phyloP scores from a whole-genome alignment of 2,329 filamentous ascomycete species.

The Ophiostoma perfectum region DNA sequence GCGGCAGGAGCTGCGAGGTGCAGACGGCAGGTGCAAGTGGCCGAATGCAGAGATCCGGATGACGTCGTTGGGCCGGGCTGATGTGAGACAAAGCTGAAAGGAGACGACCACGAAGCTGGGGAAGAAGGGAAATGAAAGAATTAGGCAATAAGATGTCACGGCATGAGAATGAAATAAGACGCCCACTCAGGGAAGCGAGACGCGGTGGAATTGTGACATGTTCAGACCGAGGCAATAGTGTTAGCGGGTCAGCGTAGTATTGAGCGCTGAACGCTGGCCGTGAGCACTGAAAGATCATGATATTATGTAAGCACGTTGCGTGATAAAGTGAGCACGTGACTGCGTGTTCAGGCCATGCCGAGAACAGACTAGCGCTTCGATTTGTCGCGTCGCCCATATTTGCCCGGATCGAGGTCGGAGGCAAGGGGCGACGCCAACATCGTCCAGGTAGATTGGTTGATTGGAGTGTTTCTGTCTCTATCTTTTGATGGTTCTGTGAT shows the following conservation, averaged over 20 bases:
- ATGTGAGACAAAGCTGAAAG: no score
- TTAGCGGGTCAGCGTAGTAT: no score
- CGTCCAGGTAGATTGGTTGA: background rate
- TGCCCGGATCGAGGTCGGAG: background rate
- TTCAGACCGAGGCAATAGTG: no score
- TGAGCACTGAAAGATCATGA: no score
- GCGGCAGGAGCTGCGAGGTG: background rate
- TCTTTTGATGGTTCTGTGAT: background rate
- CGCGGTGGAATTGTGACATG: no score
- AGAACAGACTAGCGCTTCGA: constrained; percentile 17
- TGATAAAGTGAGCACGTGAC: background rate
- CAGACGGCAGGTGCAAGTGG: background rate
- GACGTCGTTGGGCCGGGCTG: constrained; percentile 1
- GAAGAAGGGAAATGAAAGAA: no score
- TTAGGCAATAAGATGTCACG: no score
- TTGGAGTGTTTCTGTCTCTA: background rate
- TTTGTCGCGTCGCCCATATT: constrained; percentile 14
- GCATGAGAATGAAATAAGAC: no score
- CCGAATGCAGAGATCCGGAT: constrained; percentile 2
- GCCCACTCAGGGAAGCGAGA: no score
- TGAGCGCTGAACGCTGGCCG: no score
- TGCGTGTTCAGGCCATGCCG: background rate
- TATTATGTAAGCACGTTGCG: background rate
- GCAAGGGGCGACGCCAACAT: background rate
- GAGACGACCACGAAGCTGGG: no score